Conservation (phyloP, 177 flowering plant species). For the Vitis hybrid region DNA sequence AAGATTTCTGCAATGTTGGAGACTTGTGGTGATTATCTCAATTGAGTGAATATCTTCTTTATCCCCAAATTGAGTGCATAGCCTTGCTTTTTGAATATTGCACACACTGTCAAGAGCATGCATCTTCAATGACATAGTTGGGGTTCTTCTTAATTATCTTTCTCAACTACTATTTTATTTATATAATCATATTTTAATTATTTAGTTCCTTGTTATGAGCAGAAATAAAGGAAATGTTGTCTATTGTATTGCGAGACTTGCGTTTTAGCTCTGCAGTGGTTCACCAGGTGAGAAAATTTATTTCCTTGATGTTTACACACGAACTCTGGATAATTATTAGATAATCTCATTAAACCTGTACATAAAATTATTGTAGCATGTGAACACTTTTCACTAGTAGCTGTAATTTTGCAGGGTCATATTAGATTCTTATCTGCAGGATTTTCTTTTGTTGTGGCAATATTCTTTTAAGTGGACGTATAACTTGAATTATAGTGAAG, state of each 20-base stretch:
- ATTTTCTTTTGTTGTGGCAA: not conserved
- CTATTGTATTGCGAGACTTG: conserved; percentile 75
- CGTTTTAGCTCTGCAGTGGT: conserved; percentile 87
- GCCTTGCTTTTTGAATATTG: too few relatives aligned
- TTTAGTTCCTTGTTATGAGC: conserved; percentile 23
- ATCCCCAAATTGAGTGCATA: too few relatives aligned
- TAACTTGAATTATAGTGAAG: not conserved
- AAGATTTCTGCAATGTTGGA: too few relatives aligned
- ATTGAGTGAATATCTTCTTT: too few relatives aligned
- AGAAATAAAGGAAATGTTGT: conserved; percentile 91
- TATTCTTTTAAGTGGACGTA: not conserved
- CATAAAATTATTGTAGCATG: not conserved
- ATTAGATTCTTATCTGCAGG: too few relatives aligned
- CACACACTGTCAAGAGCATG: too few relatives aligned
- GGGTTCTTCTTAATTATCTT: not conserved
- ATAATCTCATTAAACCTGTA: not conserved
- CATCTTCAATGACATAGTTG: too few relatives aligned
- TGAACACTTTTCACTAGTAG: too few relatives aligned
- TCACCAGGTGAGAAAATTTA: conserved; percentile 66
- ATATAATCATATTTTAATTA: not conserved
- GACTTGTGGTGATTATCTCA: too few relatives aligned
- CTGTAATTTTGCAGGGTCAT: too few relatives aligned
- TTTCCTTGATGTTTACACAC: not conserved
- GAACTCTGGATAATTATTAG: not conserved
- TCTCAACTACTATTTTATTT: not conserved